Evolutionary conservation across 805 yeast genomes (phyloP), one percentile per base, ranked within the genome.

Genomic region (Monosporozyma servazzii): DNA sequence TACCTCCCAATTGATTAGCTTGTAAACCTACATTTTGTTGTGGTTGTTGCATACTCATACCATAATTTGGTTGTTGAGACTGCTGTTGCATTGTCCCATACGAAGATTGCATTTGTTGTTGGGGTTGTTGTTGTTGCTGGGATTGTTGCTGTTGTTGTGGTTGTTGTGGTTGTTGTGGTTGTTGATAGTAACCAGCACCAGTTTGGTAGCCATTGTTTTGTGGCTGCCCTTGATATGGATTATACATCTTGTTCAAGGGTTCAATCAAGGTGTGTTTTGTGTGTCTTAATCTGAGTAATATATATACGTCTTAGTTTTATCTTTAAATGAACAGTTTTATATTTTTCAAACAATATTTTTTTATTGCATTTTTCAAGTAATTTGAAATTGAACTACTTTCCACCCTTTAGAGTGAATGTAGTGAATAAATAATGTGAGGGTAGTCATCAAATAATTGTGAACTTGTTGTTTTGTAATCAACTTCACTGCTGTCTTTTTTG

Each of bases 131-230:
- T 40, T 36, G 43, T 10, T 13, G 30, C 23, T 48, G 51, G 11
- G 18, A 43, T 33, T 53, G 61, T 48, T 56, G 58, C 15, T 48
- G 48, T 31, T 48, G 57, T 30, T 42, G 49, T 20, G 48, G 55
- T 47, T 45, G 57, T 30, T 42, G 49, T 20, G 47, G 55, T 47
- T 40, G 53, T 61, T 71, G 76, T 33, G 70, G 70, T 43, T 56
- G 59, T 46, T 61, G 64, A n/a, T 48, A 53, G 42, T 47, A 49
- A 31, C 39, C 41, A 20, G 45, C 46, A 15, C 54, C 54, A 31
- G 45, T 27, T 20, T 47, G 51, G 40, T 49, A 48, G 17, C 46
- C 50, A 45, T 10, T 40, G 10, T 47, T 47, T 20, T 33, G 41
- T 17, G 41, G 41, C 29, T 53, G 56, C 29, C 40, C 46, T 27